Percentiles rank a stretch among this genome's conserved stretches.
These are phyloP conservation scores for Fusarium agapanthi DNA, from an alignment of 2,329 filamentous ascomycete species.

Conservation along the genomic window DNA sequence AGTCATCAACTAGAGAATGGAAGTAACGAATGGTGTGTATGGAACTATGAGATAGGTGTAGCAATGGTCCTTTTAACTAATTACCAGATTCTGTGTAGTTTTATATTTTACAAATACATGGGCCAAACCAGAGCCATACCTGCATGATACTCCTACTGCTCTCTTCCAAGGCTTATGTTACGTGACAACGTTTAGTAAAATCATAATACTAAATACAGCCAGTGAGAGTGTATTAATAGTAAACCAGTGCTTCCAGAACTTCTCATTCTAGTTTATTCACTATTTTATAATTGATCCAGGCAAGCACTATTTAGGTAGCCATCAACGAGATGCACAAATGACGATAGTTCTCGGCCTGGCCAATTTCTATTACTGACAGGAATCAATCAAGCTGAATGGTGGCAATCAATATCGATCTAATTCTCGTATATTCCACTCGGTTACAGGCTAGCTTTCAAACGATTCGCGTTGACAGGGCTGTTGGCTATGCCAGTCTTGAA, in stretches of 20 bases:
- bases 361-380: background rate
- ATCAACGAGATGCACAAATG: background rate
- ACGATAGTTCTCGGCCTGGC: background rate
- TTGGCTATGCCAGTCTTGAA: slow-evolving; percentile 36
- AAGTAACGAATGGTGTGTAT: background rate
- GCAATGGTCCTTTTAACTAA: background rate
- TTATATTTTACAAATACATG: accelerated
- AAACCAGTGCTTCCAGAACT: too few relatives aligned
- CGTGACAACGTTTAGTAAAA: too few relatives aligned
- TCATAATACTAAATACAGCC: too few relatives aligned
- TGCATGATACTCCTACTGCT: too few relatives aligned
- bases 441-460: background rate
- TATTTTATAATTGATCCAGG: too few relatives aligned
- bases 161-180: too few relatives aligned
- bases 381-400: too few relatives aligned
- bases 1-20: background rate
- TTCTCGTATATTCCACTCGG: background rate
- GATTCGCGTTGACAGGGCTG: slow-evolving; percentile 27
- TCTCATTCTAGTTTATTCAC: too few relatives aligned
- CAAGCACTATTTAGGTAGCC: background rate
- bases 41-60: background rate
- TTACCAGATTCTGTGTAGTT: background rate
- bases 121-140: too few relatives aligned
- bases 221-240: too few relatives aligned
- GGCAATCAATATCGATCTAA: background rate